These are phyloP conservation scores for Punctularia strigosozonata DNA, from an alignment of 768 basidiomycete genomes.

Conservation along the genomic window DNA sequence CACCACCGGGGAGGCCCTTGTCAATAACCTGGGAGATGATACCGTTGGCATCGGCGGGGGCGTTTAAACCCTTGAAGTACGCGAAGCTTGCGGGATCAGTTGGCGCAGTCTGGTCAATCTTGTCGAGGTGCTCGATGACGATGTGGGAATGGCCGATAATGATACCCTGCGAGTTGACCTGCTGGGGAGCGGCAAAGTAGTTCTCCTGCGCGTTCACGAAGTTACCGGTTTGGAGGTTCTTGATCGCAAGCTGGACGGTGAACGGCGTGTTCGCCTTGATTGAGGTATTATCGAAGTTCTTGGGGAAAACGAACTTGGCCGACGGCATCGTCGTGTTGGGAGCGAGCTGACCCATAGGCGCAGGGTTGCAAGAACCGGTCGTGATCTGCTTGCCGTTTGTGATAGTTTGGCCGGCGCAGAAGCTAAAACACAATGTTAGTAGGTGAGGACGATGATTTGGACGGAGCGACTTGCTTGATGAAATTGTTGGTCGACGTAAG, in stretches of 20 bases:
- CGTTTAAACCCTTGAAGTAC: slow-evolving; percentile 48
- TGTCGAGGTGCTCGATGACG: slow-evolving; percentile 40
- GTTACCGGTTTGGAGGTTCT: slow-evolving; percentile 35
- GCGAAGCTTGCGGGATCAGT: slow-evolving; percentile 39
- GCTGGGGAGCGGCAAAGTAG: slow-evolving; percentile 45
- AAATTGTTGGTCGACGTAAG: slow-evolving; percentile 63
- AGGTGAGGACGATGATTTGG: slow-evolving; percentile 29
- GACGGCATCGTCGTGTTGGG: slow-evolving; percentile 38
- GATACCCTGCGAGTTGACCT: slow-evolving; percentile 32
- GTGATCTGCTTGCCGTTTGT: slow-evolving; percentile 47
- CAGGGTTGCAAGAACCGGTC: slow-evolving; percentile 46
- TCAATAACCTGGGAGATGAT: slow-evolving; percentile 33
- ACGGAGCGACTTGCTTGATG: too few species aligned
- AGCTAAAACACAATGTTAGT: too few species aligned
- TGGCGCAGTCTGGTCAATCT: slow-evolving; percentile 35
- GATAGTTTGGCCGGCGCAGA: slow-evolving; percentile 41
- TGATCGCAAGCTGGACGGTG: slow-evolving; percentile 37
- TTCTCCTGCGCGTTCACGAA: slow-evolving; percentile 44
- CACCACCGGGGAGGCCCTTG: slow-evolving; percentile 40
- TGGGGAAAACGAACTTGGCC: slow-evolving; percentile 37
- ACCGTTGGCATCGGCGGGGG: slow-evolving; percentile 28
- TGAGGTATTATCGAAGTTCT: slow-evolving; percentile 32
- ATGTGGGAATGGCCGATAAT: slow-evolving; percentile 55
- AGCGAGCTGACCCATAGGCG: slow-evolving; percentile 49
- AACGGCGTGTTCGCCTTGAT: slow-evolving; percentile 36